Percentiles rank a stretch among this genome's conserved stretches.
These are phyloP conservation scores for Rhodamnia rubescens DNA, from an alignment of 345 rosid species.

Conservation along the genomic window DNA sequence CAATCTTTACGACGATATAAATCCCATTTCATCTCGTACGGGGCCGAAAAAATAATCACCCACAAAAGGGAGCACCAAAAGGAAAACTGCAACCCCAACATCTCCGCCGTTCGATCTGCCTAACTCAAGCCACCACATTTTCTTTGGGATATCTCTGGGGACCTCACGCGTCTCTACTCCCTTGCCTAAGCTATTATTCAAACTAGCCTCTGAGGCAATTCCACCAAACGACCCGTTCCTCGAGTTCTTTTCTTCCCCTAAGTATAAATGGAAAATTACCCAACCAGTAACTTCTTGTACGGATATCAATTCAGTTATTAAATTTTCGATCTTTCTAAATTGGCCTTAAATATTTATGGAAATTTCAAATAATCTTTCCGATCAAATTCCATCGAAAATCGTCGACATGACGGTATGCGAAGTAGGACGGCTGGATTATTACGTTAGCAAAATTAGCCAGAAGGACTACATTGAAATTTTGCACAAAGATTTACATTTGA, in stretches of 20 bases:
- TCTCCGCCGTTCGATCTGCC: background rate
- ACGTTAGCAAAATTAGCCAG: fast-evolving
- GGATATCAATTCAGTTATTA: background rate
- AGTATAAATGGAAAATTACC: background rate
- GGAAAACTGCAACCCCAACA: background rate
- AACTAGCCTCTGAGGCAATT: background rate
- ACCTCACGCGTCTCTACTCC: background rate
- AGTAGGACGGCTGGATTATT: fast-evolving
- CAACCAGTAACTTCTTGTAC: fast-evolving
- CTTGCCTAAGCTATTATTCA: background rate
- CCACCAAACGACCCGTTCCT: background rate
- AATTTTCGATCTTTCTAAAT: background rate
- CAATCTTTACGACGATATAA: background rate
- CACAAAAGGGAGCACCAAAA: background rate
- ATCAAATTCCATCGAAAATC: background rate
- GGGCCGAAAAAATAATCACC: background rate
- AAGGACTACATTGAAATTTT: background rate
- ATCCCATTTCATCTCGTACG: background rate
- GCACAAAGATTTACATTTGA: fast-evolving
- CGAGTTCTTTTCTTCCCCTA: background rate
- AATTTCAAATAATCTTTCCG: fast-evolving
- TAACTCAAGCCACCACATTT: background rate
- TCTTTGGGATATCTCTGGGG: background rate
- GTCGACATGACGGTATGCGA: too few species aligned
- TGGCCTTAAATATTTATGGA: fast-evolving